Evolutionary conservation across 768 basidiomycete genomes (phyloP).

Genomic region (Gyrodon lividus): DNA sequence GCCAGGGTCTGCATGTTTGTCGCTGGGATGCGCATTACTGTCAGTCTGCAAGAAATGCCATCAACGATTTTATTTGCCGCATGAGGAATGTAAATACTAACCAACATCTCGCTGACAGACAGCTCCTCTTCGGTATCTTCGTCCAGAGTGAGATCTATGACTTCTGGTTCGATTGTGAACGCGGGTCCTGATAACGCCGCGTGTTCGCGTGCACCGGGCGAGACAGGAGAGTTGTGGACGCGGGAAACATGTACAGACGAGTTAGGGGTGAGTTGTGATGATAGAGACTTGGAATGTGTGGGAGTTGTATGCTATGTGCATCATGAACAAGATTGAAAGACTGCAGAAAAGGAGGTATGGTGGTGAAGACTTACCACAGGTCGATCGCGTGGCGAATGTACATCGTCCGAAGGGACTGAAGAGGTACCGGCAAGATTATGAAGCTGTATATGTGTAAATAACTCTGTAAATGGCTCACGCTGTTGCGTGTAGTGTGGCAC

Average conservation of each 20-base stretch:
- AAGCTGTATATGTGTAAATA: slow-evolving; percentile 4
- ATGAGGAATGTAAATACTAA: slow-evolving; percentile 13
- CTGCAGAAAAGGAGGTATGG: not conserved
- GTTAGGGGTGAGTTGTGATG: slow-evolving; percentile 5
- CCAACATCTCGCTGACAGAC: slow-evolving; percentile 7
- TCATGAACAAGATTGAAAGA: not conserved
- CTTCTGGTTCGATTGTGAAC: slow-evolving; percentile 3
- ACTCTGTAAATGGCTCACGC: slow-evolving; percentile 9
- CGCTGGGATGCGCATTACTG: not conserved
- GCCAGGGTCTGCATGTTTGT: not conserved
- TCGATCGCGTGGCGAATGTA: slow-evolving; percentile 4
- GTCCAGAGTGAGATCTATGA: slow-evolving; percentile 27
- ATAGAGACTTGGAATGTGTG: not conserved
- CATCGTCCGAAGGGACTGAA: not conserved
- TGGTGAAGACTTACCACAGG: slow-evolving; percentile 13
- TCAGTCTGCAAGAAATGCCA: slow-evolving; percentile 7
- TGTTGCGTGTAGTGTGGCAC: slow-evolving; percentile 2
- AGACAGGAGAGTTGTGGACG: not conserved
- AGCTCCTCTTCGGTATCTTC: slow-evolving; percentile 25
- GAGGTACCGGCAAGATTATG: slow-evolving; percentile 10
- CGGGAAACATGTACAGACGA: slow-evolving; percentile 8
- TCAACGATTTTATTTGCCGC: not conserved
- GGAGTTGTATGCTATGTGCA: slow-evolving; percentile 8
- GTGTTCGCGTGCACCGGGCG: slow-evolving; percentile 1
- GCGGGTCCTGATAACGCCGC: not conserved